A percentile compares a stretch with the other conserved stretches of the same genome.
phyloP scores from a whole-genome alignment of 495 filamentous ascomycete genomes.

The Rostrohypoxylon terebratum region DNA sequence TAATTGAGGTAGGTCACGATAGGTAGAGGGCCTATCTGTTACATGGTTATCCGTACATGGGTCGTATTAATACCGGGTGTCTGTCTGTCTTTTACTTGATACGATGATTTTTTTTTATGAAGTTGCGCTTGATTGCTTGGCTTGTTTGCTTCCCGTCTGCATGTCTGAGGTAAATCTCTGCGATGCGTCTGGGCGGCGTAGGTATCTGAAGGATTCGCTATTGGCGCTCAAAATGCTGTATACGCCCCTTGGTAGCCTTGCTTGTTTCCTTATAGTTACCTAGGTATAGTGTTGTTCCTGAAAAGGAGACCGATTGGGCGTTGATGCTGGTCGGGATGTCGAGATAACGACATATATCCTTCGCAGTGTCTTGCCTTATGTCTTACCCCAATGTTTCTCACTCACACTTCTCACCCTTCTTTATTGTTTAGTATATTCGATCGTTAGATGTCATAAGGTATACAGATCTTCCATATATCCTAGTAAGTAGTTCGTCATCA shows the following conservation, averaged over 20 bases:
- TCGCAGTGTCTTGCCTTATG: neutral
- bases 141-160: neutral
- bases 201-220: neutral
- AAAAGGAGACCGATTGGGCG: neutral
- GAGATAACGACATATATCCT: conserved; percentile 4
- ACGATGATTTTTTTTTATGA: neutral
- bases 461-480: conserved; percentile 11
- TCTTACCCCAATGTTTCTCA: neutral
- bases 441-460: conserved; percentile 2
- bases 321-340: neutral
- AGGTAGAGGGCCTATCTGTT: neutral
- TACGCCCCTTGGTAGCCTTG: neutral
- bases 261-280: neutral
- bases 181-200: conserved; percentile 8
- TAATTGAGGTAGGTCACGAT: no score
- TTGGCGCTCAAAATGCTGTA: neutral
- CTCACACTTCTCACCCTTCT: neutral
- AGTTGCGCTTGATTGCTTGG: neutral
- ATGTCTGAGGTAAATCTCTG: neutral
- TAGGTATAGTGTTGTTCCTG: neutral
- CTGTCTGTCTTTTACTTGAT: neutral
- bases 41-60: neutral
- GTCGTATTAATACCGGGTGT: neutral
- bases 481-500: neutral
- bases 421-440: neutral